Evolutionary conservation across 2,329 filamentous ascomycete genomes (phyloP).

Genomic region (Cladosporium phlei): DNA sequence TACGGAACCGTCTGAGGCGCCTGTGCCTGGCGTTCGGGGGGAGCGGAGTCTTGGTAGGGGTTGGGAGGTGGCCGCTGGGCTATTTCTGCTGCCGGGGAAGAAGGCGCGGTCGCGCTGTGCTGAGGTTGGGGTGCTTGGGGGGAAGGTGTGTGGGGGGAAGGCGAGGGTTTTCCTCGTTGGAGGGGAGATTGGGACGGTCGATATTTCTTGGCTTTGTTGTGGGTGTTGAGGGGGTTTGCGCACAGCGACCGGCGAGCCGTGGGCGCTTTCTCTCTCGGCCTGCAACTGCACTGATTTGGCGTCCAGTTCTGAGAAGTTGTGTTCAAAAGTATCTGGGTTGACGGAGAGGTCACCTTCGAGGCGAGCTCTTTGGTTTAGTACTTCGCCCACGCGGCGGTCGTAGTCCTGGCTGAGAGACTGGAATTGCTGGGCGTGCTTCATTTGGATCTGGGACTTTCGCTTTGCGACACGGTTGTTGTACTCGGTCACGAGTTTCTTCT

Average conservation of each 20-base stretch:
- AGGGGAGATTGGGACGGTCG: neutral
- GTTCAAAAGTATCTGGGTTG: slow-evolving; percentile 31
- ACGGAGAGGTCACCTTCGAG: slow-evolving; percentile 31
- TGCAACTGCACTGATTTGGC: slow-evolving; percentile 24
- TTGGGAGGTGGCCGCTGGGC: slow-evolving; percentile 21
- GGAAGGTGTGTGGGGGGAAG: slow-evolving; percentile 21
- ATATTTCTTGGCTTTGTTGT: neutral
- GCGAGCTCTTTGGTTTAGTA: slow-evolving; percentile 26
- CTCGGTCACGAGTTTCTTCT: slow-evolving; percentile 31
- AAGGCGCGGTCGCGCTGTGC: too few species aligned
- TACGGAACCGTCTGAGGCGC: slow-evolving; percentile 13
- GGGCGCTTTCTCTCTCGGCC: slow-evolving; percentile 19
- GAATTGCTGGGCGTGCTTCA: slow-evolving; percentile 33
- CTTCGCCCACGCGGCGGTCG: slow-evolving; percentile 28
- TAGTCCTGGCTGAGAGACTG: slow-evolving; percentile 32
- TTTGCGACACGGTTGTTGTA: slow-evolving; percentile 31
- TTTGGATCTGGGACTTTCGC: slow-evolving; percentile 32
- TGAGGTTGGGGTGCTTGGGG: slow-evolving; percentile 24
- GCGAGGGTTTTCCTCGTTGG: slow-evolving; percentile 7
- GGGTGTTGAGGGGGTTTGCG: neutral
- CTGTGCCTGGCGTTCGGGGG: slow-evolving; percentile 12
- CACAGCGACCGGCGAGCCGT: slow-evolving; percentile 12
- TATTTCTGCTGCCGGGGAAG: slow-evolving; percentile 20
- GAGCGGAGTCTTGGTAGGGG: too few species aligned
- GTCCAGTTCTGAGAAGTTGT: slow-evolving; percentile 26